Evolutionary conservation across 306 rosid species (phyloP).

Genomic region (Inga laurina): DNA sequence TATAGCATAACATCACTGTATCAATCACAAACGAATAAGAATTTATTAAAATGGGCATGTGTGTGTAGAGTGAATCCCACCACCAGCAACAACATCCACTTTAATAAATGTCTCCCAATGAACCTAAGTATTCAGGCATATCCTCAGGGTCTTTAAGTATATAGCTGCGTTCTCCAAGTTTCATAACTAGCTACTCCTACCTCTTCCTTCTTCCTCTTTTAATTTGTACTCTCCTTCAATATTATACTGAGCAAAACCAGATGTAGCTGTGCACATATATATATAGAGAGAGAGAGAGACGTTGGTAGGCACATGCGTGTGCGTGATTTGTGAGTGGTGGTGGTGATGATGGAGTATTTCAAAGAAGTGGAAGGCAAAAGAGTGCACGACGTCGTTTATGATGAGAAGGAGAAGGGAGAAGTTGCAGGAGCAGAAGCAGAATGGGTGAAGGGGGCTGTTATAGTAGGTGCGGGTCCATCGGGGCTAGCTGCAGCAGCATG

Average conservation of each 20-base stretch:
- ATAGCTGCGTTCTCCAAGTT: background rate
- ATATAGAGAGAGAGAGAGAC: background rate
- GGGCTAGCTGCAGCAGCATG: constrained; percentile 87
- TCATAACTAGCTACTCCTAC: background rate
- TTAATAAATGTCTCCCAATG: background rate
- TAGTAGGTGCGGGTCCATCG: constrained; percentile 87
- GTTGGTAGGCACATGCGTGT: background rate
- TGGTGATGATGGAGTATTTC: constrained; percentile 39
- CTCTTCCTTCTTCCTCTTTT: background rate
- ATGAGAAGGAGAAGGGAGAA: background rate
- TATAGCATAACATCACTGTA: background rate
- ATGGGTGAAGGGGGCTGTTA: constrained; percentile 53
- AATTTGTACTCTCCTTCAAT: background rate
- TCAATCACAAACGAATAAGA: background rate
- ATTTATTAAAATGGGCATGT: background rate
- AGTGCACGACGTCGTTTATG: constrained; percentile 46
- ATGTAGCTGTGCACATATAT: background rate
- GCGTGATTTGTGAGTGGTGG: too few relatives aligned
- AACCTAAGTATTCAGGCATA: background rate
- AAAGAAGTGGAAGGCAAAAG: constrained; percentile 65
- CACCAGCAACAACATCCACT: background rate
- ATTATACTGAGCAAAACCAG: background rate
- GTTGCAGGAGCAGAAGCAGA: background rate
- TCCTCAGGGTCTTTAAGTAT: background rate
- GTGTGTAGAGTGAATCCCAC: background rate